Base-by-base conservation (phyloP, 768 basidiomycete genomes). In the Lentinus brumalis region DNA sequence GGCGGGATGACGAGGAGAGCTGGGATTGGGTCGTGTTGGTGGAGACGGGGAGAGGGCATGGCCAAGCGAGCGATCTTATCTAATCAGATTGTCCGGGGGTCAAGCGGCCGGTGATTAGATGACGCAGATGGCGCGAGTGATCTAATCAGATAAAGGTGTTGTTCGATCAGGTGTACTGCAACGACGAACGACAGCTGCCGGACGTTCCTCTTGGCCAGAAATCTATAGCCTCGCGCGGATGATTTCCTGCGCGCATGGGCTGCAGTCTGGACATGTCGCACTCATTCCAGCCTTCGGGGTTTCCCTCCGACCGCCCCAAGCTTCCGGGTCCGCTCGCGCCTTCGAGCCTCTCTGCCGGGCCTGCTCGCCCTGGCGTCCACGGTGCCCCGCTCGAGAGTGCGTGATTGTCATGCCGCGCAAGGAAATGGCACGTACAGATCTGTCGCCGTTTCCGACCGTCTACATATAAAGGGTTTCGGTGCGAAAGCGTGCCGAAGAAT, bases 121-220 rank as follows among this genome's bases (percentile, higher is more conserved):
- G 16, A 49, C 16, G 57, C 40, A 46, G 21, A 2, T n/a, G 21
- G 51, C 4, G 21, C 31, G 15, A 2, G 26, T 56, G 57, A 64
- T 64, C 63, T 64, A 53, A 64, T 64, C 63, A 64, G 63, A 64
- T 64, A 61, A 49, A 29, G n/a, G 5, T 8, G 15, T 1, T 11
- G 47, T 14, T 16, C 18, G 21, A 50, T 50, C 47, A 18, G 21
- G 29, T 16, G 42, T 21, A 14, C 21, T 16, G 30, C 50, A 12
- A 16, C 50, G 30, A 10, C 50, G 47, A 21, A 35, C 35, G 35
- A 35, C 35, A 7, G 35, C 35, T 35, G 7, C 35, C 35, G 35
- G 35, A 35, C 35, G 35, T 6, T 35, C 35, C 35, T 35, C 35
- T 35, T 35, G 35, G 35, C 35, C 35, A 35, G 35, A 35, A 11